Conservation (phyloP, 2,329 filamentous ascomycete genomes). For the Monilinia vaccinii-corymbosi region DNA sequence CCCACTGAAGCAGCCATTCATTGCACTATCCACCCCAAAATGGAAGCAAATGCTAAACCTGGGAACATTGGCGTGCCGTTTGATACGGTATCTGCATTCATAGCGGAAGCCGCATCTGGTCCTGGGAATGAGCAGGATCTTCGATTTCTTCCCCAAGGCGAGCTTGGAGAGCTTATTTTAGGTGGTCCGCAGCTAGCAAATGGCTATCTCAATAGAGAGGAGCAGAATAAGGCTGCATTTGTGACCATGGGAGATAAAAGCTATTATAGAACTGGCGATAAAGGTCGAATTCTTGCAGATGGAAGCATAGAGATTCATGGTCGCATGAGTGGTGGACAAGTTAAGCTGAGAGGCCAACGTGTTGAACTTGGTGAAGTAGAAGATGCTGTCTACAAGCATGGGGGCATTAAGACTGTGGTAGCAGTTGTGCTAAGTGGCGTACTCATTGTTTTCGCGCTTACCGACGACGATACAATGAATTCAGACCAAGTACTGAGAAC, state of each 20-base stretch:
- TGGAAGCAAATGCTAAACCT: slow-evolving; percentile 47
- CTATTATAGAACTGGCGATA: slow-evolving; percentile 80
- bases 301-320: slow-evolving; percentile 77
- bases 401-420: slow-evolving; percentile 54
- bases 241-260: slow-evolving; percentile 53
- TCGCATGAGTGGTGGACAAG: slow-evolving; percentile 68
- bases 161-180: slow-evolving; percentile 58
- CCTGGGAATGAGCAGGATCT: slow-evolving; percentile 18
- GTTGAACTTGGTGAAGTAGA: slow-evolving; percentile 75
- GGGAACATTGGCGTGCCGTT: slow-evolving; percentile 70
- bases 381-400: slow-evolving; percentile 52
- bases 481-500: slow-evolving; percentile 41
- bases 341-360: slow-evolving; percentile 78
- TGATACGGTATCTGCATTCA: slow-evolving; percentile 52
- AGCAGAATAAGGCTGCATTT: slow-evolving; percentile 66
- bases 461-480: slow-evolving; percentile 30
- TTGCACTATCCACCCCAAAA: slow-evolving; percentile 64
- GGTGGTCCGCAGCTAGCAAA: slow-evolving; percentile 72
- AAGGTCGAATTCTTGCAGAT: slow-evolving; percentile 56
- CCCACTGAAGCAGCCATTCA: slow-evolving; percentile 90
- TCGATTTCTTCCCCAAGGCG: slow-evolving; percentile 25
- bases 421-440: slow-evolving; percentile 58
- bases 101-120: slow-evolving; percentile 20
- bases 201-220: slow-evolving; percentile 72
- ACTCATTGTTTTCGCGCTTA: slow-evolving; percentile 59